phyloP scores from a whole-genome alignment of 257 asterid species.

The Nicotiana obtusifolia region DNA sequence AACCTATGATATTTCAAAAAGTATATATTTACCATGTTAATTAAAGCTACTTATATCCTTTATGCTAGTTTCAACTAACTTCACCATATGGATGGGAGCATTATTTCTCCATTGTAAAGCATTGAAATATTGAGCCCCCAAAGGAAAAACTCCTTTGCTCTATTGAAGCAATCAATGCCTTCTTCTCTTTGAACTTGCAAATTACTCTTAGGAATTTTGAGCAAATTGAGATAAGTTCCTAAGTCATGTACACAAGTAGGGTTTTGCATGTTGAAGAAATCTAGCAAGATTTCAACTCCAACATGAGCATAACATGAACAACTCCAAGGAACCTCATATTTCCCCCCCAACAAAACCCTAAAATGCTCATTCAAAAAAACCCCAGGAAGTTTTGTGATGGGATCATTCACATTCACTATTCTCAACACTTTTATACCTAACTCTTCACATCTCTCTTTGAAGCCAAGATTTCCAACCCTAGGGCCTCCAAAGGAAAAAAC shows the following conservation, averaged over 20 bases:
- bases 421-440: constrained; percentile 54
- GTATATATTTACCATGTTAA: too few species aligned
- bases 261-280: constrained; percentile 52
- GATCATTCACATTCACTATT: constrained; percentile 61
- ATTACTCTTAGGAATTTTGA: constrained; percentile 23
- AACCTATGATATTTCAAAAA: too few species aligned
- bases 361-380: constrained; percentile 50
- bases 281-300: constrained; percentile 52
- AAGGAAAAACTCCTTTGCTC: background rate
- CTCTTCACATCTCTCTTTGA: constrained; percentile 60
- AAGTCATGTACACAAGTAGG: constrained; percentile 65
- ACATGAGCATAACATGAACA: constrained; percentile 62
- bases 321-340: constrained; percentile 38
- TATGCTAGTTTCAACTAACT: background rate
- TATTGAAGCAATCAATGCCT: background rate
- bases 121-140: background rate
- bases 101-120: background rate
- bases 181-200: background rate
- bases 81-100: background rate
- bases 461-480: constrained; percentile 56
- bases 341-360: constrained; percentile 36
- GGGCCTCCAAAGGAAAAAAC: constrained; percentile 64
- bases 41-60: too few species aligned
- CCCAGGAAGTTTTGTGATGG: constrained; percentile 64
- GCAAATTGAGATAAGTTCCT: constrained; percentile 47